phyloP scores from a whole-genome alignment of 108 stramenopile species.

The Nitzschia sp. region DNA sequence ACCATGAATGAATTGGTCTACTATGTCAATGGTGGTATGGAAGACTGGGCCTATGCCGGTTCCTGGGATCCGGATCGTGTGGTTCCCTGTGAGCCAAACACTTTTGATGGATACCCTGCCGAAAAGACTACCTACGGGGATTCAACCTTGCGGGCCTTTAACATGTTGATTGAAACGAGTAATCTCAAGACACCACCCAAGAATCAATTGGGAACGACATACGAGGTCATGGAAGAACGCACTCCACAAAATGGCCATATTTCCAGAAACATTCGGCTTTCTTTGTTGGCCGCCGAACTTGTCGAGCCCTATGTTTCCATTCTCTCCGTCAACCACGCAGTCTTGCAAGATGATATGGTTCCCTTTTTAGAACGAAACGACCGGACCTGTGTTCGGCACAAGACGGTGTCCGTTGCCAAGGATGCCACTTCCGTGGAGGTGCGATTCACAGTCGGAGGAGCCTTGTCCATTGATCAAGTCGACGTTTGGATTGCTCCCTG shows the following conservation, averaged over 20 bases:
- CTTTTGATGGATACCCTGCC: conserved; percentile 56
- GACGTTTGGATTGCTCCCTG: conserved; percentile 68
- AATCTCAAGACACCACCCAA: conserved; percentile 62
- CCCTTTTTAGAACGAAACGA: conserved; percentile 27
- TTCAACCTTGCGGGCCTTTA: conserved; percentile 82
- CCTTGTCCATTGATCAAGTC: conserved; percentile 72
- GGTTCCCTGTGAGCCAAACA: conserved; percentile 62
- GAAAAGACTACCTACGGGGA: conserved; percentile 75
- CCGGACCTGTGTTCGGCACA: conserved; percentile 15
- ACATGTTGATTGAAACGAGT: conserved; percentile 90
- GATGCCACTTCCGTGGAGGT: conserved; percentile 38
- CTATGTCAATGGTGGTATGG: conserved; percentile 96
- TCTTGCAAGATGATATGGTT: conserved; percentile 59
- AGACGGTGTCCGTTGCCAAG: conserved; percentile 30
- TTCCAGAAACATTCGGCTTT: conserved; percentile 84
- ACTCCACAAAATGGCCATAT: conserved; percentile 80
- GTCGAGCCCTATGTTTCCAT: conserved; percentile 88
- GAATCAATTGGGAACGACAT: conserved; percentile 57
- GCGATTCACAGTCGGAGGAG: conserved; percentile 83
- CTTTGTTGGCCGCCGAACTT: conserved; percentile 78
- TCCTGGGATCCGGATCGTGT: conserved; percentile 85
- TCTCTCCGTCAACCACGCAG: conserved; percentile 46
- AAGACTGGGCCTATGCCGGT: conserved; percentile 94
- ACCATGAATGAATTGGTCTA: conserved; percentile 91
- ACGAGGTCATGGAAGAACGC: conserved; percentile 47